Percentiles rank a stretch among this genome's conserved stretches.
phyloP scores from a whole-genome alignment of 768 basidiomycete species.

The Tylopilus balloui region DNA sequence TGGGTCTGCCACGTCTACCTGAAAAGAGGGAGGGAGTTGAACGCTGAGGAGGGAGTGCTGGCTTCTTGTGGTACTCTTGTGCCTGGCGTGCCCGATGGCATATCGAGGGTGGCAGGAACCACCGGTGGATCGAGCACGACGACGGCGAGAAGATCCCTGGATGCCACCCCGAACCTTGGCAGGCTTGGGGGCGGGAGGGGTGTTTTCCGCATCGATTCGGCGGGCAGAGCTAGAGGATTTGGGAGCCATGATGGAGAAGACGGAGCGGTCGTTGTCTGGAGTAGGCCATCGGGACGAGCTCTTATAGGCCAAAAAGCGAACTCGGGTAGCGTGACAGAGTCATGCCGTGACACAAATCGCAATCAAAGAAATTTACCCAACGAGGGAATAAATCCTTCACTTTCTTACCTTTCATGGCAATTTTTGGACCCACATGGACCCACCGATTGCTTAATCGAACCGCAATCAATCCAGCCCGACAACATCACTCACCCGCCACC shows the following conservation, averaged over 20 bases:
- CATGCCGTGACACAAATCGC: conserved; percentile 29
- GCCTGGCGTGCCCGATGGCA: conserved; percentile 38
- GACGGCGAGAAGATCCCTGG: conserved; percentile 35
- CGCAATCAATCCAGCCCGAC: conserved; percentile 24
- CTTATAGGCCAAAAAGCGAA: conserved; percentile 23
- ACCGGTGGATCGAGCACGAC: conserved; percentile 35
- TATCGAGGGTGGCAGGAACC: conserved; percentile 31
- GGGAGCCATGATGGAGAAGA: conserved; percentile 24
- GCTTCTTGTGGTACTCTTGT: conserved; percentile 20
- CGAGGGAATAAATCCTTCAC: conserved; percentile 3
- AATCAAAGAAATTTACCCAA: conserved; percentile 28
- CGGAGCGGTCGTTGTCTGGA: not conserved
- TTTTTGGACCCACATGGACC: conserved; percentile 30
- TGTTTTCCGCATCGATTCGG: conserved; percentile 31
- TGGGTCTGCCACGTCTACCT: conserved; percentile 2
- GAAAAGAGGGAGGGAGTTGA: conserved; percentile 21
- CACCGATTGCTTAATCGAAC: conserved; percentile 13
- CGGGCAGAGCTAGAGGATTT: conserved; percentile 22
- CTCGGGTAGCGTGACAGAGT: conserved; percentile 22
- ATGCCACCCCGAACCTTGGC: conserved; percentile 27
- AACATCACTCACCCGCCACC: conserved; percentile 2
- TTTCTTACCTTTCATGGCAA: conserved; percentile 20
- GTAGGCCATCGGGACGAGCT: conserved; percentile 4
- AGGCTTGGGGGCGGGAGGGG: conserved; percentile 22
- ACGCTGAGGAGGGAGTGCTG: conserved; percentile 27